Conservation (phyloP, 1,284 basidiomycete genomes). For the Exsudoporus floridanus region DNA sequence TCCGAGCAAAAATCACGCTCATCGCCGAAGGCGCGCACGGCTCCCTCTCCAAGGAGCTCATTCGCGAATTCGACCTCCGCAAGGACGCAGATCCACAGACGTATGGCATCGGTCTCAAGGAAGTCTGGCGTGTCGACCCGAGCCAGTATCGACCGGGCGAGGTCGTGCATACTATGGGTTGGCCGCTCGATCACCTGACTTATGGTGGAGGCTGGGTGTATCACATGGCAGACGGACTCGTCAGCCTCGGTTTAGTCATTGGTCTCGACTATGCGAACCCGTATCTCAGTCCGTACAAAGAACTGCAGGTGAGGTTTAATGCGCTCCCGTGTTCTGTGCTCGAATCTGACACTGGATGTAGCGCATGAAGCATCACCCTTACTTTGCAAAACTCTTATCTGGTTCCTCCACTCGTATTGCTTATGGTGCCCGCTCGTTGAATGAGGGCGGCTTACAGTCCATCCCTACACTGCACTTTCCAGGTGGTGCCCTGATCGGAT, state of each 20-base stretch:
- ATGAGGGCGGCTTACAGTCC: slow-evolving; percentile 94
- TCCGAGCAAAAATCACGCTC: slow-evolving; percentile 91
- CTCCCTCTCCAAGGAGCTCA: slow-evolving; percentile 81
- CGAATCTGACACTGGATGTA: slow-evolving; percentile 34
- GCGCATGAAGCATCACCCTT: slow-evolving; percentile 98
- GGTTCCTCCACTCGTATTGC: slow-evolving; percentile 76
- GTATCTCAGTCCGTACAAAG: slow-evolving; percentile 89
- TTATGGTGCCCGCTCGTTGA: slow-evolving; percentile 90
- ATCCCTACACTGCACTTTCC: slow-evolving; percentile 93
- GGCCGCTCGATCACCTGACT: slow-evolving; percentile 83
- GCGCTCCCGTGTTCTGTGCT: background rate
- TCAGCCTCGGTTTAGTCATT: slow-evolving; percentile 90
- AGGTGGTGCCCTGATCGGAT: slow-evolving; percentile 93
- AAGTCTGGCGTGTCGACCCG: slow-evolving; percentile 91
- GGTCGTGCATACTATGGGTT: slow-evolving; percentile 92
- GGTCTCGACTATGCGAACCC: slow-evolving; percentile 96
- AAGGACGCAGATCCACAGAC: slow-evolving; percentile 88
- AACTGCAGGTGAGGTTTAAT: slow-evolving; percentile 72
- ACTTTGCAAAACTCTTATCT: slow-evolving; percentile 80
- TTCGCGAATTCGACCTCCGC: slow-evolving; percentile 78
- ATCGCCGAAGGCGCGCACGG: slow-evolving; percentile 97
- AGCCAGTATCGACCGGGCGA: slow-evolving; percentile 80
- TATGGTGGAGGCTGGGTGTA: slow-evolving; percentile 97
- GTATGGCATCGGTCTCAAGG: slow-evolving; percentile 95
- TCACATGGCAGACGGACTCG: slow-evolving; percentile 93